Conservation (phyloP, 2,329 filamentous ascomycete species). For the Trichoderma pleuroti region DNA sequence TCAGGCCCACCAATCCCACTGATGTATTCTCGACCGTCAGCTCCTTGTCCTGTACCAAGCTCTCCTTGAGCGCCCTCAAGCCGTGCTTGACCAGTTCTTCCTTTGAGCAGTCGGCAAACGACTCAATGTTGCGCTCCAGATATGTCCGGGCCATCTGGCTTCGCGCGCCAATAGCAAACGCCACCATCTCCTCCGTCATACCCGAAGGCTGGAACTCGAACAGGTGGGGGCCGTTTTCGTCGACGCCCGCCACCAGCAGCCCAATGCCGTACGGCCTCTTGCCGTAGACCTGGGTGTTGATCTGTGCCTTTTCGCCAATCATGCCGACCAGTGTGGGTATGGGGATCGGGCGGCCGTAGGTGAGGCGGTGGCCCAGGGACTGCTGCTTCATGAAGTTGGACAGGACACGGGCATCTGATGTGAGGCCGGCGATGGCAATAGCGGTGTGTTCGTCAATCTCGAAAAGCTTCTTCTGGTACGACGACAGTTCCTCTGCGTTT, state of each 20-base stretch:
- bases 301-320: constrained; percentile 94
- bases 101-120: constrained; percentile 70
- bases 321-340: constrained; percentile 83
- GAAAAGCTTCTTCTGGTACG: constrained; percentile 99
- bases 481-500: constrained; percentile 98
- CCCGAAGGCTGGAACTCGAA: constrained; percentile 98
- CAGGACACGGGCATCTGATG: constrained; percentile 95
- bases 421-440: constrained; percentile 92
- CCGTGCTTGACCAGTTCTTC: constrained; percentile 92
- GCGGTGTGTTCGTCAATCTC: constrained; percentile 93
- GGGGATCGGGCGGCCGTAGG: constrained; percentile 90
- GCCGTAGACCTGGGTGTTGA: constrained; percentile 96
- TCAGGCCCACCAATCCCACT: constrained; percentile 74
- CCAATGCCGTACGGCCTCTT: constrained; percentile 95
- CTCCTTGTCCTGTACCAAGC: constrained; percentile 93
- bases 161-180: constrained; percentile 91
- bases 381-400: constrained; percentile 99
- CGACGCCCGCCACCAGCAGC: constrained; percentile 85
- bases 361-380: constrained; percentile 90
- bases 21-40: constrained; percentile 96
- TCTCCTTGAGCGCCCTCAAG: constrained; percentile 88
- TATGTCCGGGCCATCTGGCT: constrained; percentile 98
- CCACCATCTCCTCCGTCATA: constrained; percentile 95
- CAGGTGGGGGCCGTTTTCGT: constrained; percentile 89
- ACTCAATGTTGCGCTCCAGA: constrained; percentile 84